Evolutionary conservation across 2,329 filamentous ascomycete genomes (phyloP).

Genomic region (Talaromyces funiculosus): DNA sequence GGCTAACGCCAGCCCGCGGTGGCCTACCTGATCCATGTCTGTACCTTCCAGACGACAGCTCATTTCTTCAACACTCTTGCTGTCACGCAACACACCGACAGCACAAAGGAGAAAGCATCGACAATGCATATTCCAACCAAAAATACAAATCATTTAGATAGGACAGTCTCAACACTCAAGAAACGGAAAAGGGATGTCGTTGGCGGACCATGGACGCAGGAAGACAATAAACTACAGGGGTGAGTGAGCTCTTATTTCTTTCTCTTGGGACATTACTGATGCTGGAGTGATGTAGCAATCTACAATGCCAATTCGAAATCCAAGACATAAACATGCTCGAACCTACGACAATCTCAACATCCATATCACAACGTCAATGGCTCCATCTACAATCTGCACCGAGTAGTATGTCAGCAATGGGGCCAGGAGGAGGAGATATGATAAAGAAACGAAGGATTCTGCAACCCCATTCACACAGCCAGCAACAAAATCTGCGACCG

Average conservation of each 20-base stretch:
- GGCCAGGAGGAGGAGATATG: background rate
- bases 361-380: constrained; percentile 11
- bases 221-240: constrained; percentile 10
- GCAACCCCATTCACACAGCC: constrained; percentile 14
- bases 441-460: constrained; percentile 11
- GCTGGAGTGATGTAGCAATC: background rate
- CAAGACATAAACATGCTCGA: constrained; percentile 15
- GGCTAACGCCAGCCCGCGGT: background rate
- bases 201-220: constrained; percentile 11
- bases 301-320: constrained; percentile 16
- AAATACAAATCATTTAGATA: constrained; percentile 1
- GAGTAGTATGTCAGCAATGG: background rate
- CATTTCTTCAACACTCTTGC: background rate
- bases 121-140: constrained; percentile 9
- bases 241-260: background rate
- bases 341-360: constrained; percentile 8
- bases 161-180: constrained; percentile 16
- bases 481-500: constrained; percentile 15
- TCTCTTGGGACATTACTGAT: background rate
- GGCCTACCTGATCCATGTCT: too few relatives aligned
- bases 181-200: constrained; percentile 24
- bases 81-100: background rate
- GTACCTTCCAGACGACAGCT: background rate
- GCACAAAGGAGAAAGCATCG: background rate
- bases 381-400: constrained; percentile 1